A percentile compares a stretch with the other conserved stretches of the same genome.
These are phyloP conservation scores for Colletotrichum magnum DNA, from an alignment of 2,329 filamentous ascomycete species.

Conservation along the genomic window DNA sequence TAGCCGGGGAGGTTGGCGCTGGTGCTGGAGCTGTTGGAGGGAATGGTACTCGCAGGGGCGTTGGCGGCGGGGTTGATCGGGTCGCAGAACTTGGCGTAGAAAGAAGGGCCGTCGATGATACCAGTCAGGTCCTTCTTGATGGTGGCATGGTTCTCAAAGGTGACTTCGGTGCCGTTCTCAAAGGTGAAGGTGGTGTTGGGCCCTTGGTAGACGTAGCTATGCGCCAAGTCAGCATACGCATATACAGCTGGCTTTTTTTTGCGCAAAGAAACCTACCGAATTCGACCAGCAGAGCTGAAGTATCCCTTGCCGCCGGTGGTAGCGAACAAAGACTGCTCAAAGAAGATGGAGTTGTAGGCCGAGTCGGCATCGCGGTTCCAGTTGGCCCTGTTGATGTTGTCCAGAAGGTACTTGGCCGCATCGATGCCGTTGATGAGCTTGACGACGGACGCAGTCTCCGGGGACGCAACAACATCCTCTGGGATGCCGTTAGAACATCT, in stretches of 20 bases:
- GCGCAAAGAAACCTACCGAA: constrained; percentile 3
- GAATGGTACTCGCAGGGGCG: constrained; percentile 17
- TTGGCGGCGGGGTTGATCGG: constrained; percentile 23
- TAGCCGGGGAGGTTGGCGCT: constrained; percentile 41
- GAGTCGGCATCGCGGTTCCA: constrained; percentile 46
- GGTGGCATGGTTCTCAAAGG: constrained; percentile 48
- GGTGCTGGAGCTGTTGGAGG: neutral
- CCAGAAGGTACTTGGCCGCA: constrained; percentile 44
- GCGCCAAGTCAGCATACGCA: neutral
- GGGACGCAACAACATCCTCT: constrained; percentile 50
- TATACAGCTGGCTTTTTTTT: neutral
- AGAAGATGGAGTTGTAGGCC: constrained; percentile 58
- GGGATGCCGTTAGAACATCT: neutral
- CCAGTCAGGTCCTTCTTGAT: constrained; percentile 48
- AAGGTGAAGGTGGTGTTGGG: constrained; percentile 53
- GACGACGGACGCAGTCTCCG: constrained; percentile 44
- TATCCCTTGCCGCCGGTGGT: constrained; percentile 45
- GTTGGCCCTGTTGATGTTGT: constrained; percentile 41
- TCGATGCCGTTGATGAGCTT: constrained; percentile 47
- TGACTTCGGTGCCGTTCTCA: constrained; percentile 51
- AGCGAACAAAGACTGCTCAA: constrained; percentile 42
- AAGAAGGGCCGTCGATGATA: constrained; percentile 50
- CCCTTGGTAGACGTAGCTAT: constrained; percentile 47
- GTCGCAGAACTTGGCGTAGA: constrained; percentile 53
- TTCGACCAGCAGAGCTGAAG: constrained; percentile 51